Conservation (phyloP, 2,329 filamentous ascomycete species). For the Kalmusia sp. region DNA sequence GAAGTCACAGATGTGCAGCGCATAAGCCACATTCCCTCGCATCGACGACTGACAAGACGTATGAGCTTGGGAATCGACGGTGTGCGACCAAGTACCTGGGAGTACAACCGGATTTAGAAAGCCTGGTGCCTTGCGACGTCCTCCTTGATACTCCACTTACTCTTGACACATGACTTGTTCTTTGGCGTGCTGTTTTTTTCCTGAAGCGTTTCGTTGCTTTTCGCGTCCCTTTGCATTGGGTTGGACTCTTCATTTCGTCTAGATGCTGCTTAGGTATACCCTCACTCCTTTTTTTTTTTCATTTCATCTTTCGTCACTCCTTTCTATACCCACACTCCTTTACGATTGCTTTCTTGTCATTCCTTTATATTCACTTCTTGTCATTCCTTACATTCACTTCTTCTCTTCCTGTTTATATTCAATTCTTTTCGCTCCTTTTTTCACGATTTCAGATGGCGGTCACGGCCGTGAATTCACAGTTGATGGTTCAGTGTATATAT, state of each 20-base stretch:
- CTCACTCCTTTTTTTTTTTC: neutral
- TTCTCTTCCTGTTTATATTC: neutral
- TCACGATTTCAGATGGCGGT: too few species aligned
- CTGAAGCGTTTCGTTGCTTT: neutral
- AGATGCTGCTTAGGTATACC: neutral
- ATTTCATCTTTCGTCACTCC: neutral
- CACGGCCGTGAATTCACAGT: too few species aligned
- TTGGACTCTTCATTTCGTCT: neutral
- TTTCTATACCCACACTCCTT: too few species aligned
- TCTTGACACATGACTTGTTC: neutral
- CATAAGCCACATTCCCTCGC: neutral
- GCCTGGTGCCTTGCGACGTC: too few species aligned
- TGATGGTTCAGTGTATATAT: too few species aligned
- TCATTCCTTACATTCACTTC: neutral
- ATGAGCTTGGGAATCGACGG: slow-evolving; percentile 1
- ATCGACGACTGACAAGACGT: neutral
- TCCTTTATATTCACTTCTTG: neutral
- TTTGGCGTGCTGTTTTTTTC: neutral
- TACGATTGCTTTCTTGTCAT: neutral
- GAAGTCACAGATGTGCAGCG: slow-evolving; percentile 7
- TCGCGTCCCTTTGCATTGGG: slow-evolving; percentile 1
- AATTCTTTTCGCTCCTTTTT: neutral
- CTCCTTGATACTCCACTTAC: too few species aligned
- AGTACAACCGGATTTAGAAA: neutral
- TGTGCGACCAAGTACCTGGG: neutral